Evolutionary conservation across 2,329 filamentous ascomycete genomes (phyloP).

Genomic region (Chaetomium sp.): DNA sequence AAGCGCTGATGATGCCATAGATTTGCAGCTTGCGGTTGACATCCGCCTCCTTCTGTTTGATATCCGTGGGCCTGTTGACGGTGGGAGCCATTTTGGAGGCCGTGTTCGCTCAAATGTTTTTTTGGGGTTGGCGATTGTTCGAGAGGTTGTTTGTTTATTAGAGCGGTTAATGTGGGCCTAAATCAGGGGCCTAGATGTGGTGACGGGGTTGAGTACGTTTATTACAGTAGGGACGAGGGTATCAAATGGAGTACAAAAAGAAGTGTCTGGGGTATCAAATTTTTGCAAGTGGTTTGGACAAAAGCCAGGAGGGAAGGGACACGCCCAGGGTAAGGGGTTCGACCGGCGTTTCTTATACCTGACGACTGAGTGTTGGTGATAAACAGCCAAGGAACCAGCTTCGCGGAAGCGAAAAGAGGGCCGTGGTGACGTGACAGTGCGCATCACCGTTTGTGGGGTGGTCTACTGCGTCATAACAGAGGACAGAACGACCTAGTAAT

Average conservation of each 20-base stretch:
- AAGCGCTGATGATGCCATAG: constrained; percentile 83
- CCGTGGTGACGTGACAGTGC: constrained; percentile 12
- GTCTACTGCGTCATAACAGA: constrained; percentile 21
- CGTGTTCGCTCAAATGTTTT: neutral
- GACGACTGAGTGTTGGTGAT: too few relatives aligned
- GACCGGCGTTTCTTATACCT: constrained; percentile 3
- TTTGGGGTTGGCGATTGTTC: neutral
- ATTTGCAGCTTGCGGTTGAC: constrained; percentile 92
- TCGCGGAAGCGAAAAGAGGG: neutral
- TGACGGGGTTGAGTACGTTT: too few relatives aligned
- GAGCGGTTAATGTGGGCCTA: too few relatives aligned
- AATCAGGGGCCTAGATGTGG: too few relatives aligned
- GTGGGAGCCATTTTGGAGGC: constrained; percentile 22
- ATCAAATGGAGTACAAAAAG: neutral
- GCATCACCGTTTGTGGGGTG: neutral
- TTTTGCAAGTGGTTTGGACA: neutral
- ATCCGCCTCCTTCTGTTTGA: constrained; percentile 72
- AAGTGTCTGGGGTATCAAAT: constrained; percentile 1
- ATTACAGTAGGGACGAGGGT: neutral
- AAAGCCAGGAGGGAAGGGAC: neutral
- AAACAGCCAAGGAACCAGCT: too few relatives aligned
- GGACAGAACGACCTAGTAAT: neutral
- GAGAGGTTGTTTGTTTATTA: neutral
- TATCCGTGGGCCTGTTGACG: constrained; percentile 69
- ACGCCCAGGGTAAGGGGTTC: neutral